Evolutionary conservation across 805 yeast genomes (phyloP).

Genomic region (Zygosaccharomyces lentus): DNA sequence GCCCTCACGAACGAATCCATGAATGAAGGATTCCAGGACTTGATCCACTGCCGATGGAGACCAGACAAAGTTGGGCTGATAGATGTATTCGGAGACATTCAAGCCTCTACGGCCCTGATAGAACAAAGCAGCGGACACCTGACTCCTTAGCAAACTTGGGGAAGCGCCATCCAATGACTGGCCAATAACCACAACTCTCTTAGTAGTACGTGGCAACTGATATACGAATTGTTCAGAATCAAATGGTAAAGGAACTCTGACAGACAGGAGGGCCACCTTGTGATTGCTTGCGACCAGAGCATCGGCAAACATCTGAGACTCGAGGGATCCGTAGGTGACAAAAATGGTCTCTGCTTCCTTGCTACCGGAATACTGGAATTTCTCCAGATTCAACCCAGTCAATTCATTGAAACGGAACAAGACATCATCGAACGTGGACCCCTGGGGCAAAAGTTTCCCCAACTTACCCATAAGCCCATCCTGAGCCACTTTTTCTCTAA

Average conservation of each 20-base stretch:
- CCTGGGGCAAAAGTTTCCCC: slow-evolving; percentile 10
- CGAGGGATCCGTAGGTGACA: slow-evolving; percentile 74
- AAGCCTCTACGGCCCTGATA: slow-evolving; percentile 35
- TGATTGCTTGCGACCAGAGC: slow-evolving; percentile 38
- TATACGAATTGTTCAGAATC: slow-evolving; percentile 55
- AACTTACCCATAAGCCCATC: slow-evolving; percentile 14
- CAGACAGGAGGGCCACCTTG: slow-evolving; percentile 61
- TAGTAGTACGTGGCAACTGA: slow-evolving; percentile 53
- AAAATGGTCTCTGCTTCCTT: slow-evolving; percentile 64
- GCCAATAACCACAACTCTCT: slow-evolving; percentile 62
- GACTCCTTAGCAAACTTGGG: slow-evolving; percentile 55
- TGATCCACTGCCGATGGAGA: slow-evolving; percentile 50
- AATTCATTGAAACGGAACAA: slow-evolving; percentile 28
- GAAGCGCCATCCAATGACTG: slow-evolving; percentile 42
- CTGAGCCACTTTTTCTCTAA: slow-evolving; percentile 15
- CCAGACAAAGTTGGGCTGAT: slow-evolving; percentile 52
- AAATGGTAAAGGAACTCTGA: slow-evolving; percentile 80
- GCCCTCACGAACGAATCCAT: slow-evolving; percentile 17
- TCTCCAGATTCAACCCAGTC: slow-evolving; percentile 24
- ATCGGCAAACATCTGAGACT: slow-evolving; percentile 50
- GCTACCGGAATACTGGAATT: slow-evolving; percentile 57
- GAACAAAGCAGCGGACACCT: slow-evolving; percentile 68
- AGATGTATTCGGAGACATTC: slow-evolving; percentile 50
- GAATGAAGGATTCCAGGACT: slow-evolving; percentile 42
- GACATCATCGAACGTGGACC: slow-evolving; percentile 26